Conservation (phyloP, 176 grass and related monocot genomes). For the Cocos nucifera region DNA sequence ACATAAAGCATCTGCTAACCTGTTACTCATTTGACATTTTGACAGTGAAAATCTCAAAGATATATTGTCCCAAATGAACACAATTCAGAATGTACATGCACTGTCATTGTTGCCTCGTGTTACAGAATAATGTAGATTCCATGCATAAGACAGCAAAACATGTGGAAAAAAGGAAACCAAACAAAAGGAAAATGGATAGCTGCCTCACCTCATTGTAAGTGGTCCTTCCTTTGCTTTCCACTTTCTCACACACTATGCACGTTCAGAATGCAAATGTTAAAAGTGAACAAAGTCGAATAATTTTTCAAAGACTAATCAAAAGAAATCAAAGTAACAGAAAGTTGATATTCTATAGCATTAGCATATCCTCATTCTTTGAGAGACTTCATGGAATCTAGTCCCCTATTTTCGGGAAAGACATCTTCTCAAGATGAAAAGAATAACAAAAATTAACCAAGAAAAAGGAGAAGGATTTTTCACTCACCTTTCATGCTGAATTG, state of each 20-base stretch:
- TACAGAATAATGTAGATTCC: no score
- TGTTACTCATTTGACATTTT: no score
- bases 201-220: constrained; percentile 84
- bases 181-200: neutral
- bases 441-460: neutral
- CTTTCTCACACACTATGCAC: constrained; percentile 83
- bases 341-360: no score
- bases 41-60: no score
- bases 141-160: constrained; percentile 2
- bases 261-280: neutral
- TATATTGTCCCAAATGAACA: no score
- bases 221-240: constrained; percentile 98
- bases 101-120: no score
- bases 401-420: neutral
- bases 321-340: neutral
- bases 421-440: constrained; percentile 1
- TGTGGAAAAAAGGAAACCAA: constrained; percentile 13
- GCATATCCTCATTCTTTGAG: neutral
- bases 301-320: neutral
- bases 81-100: no score
- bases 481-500: constrained; percentile 99
- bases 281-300: neutral
- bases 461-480: neutral
- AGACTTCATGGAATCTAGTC: constrained; percentile 1
- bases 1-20: no score